Percentiles rank a stretch among this genome's conserved stretches.
Evolutionary conservation across 2,329 filamentous ascomycete genomes (phyloP).

Genomic region (Lizonia empirigonia): DNA sequence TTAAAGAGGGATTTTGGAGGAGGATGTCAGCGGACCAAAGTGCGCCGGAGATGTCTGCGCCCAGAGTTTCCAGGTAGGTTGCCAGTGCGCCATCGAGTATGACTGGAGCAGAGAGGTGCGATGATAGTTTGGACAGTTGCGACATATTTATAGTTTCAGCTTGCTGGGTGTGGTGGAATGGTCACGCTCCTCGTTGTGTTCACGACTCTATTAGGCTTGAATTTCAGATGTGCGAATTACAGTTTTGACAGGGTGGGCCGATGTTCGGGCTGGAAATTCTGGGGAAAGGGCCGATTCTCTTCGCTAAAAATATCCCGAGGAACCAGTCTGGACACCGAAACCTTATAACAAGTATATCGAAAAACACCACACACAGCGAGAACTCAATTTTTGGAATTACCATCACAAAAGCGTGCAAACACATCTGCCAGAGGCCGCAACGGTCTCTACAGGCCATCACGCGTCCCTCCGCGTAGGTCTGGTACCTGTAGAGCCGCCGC

Average conservation of each 20-base stretch:
- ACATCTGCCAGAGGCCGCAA: too few relatives aligned
- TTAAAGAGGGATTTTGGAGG: conserved; percentile 47
- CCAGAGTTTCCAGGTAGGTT: conserved; percentile 54
- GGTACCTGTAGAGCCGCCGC: too few relatives aligned
- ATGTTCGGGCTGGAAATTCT: conserved; percentile 12
- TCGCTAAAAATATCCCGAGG: neutral
- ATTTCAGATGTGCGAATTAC: neutral
- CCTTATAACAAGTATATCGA: neutral
- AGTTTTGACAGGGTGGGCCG: conserved; percentile 3
- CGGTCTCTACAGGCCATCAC: too few relatives aligned
- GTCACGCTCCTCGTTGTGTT: neutral
- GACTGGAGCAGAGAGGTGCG: conserved; percentile 37
- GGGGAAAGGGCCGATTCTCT: conserved; percentile 13
- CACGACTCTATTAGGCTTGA: neutral
- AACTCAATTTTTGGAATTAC: too few relatives aligned
- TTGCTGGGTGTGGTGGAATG: neutral
- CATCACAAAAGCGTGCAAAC: too few relatives aligned
- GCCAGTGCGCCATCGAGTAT: conserved; percentile 56
- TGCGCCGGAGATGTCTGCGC: conserved; percentile 50
- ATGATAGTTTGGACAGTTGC: conserved; percentile 14
- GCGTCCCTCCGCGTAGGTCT: too few relatives aligned
- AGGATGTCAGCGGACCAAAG: conserved; percentile 56
- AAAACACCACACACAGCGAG: neutral
- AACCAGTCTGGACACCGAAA: neutral
- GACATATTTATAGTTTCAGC: conserved; percentile 1